Evolutionary conservation across 257 asterid genomes (phyloP), one percentile per base, ranked within the genome.

Genomic region (Handroanthus guayacan): DNA sequence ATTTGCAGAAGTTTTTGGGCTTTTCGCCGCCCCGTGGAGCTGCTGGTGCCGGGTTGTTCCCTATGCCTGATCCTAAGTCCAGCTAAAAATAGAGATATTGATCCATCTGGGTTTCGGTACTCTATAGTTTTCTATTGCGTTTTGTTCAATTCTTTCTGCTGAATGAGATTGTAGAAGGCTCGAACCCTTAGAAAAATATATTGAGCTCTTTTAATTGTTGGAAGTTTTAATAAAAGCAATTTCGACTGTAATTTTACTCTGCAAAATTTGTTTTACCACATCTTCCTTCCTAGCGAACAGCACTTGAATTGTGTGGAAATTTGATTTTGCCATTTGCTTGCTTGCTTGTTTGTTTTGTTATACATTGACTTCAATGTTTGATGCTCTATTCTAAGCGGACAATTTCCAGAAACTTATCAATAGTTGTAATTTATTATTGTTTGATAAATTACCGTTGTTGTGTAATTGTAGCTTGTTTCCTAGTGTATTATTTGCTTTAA

Each of bases 1-100:
- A 95, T 78, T 79, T 95, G 78, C 98, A 95, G 96, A 95, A 95
- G 87, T 89, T 93, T 69, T 62, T 95, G 73, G 99, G 99, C 14
- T 95, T 95, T 67, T 84, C 99, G 0, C 98, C 99, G 17, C 99
- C 99, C 0, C 95, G 99, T 75, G 98, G 98, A 11, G 97, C 99
- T 72, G 97, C 98, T 14, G 98, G 91, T 47, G 90, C 91, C 14
- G 97, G 97, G 1, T 80, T 94, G 45, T 94, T 94, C 86, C 97
- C 98, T 6, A 82, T 93, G 89, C 97, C 98, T 2, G 97, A 91
- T 79, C 84, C 96, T 17, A 91, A 91, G 71, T 72, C 93, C 83
- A 89, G 71, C 70, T 89, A 85, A 89, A 45, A 73, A 38, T 72
- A 58, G 52, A 57, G 56, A 14, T 58, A 52, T 60, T 57, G 14